phyloP scores from a whole-genome alignment of 768 basidiomycete genomes.

The Tricholomella constricta region DNA sequence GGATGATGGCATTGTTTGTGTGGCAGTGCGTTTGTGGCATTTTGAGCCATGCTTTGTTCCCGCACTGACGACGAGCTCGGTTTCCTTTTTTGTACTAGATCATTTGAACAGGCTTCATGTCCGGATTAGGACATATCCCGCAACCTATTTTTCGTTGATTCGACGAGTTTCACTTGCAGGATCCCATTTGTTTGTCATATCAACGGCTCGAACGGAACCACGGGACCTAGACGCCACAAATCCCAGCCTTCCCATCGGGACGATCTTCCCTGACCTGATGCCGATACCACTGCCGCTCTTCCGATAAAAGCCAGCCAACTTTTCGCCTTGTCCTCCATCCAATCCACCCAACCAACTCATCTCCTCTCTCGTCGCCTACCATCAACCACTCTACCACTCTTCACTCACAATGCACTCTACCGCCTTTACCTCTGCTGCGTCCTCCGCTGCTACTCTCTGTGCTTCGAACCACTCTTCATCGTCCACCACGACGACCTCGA shows the following conservation, averaged over 20 bases:
- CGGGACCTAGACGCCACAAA: conserved; percentile 36
- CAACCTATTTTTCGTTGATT: conserved; percentile 9
- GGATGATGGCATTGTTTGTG: conserved; percentile 1
- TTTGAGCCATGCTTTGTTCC: conserved; percentile 9
- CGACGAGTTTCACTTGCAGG: conserved; percentile 4
- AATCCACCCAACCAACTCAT: conserved; percentile 12
- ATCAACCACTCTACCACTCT: conserved; percentile 1
- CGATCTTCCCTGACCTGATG: conserved; percentile 27
- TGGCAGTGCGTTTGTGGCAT: conserved; percentile 9
- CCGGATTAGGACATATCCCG: conserved; percentile 19
- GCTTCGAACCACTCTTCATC: conserved; percentile 20
- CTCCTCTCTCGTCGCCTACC: conserved; percentile 15
- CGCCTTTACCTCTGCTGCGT: conserved; percentile 15
- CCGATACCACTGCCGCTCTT: conserved; percentile 23
- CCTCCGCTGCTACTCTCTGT: conserved; percentile 13
- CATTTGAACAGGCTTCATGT: not conserved
- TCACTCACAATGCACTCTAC: conserved; percentile 26
- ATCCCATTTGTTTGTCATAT: conserved; percentile 32
- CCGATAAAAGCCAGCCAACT: conserved; percentile 35
- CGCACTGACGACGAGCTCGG: conserved; percentile 11
- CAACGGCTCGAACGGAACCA: conserved; percentile 40
- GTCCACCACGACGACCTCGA: conserved; percentile 16
- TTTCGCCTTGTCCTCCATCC: conserved; percentile 24
- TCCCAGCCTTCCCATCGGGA: conserved; percentile 26
- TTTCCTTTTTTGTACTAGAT: conserved; percentile 17